Percentiles rank a stretch among this genome's conserved stretches.
These are phyloP conservation scores for Penstemon davidsonii DNA, from an alignment of 257 asterid genomes.

Conservation along the genomic window DNA sequence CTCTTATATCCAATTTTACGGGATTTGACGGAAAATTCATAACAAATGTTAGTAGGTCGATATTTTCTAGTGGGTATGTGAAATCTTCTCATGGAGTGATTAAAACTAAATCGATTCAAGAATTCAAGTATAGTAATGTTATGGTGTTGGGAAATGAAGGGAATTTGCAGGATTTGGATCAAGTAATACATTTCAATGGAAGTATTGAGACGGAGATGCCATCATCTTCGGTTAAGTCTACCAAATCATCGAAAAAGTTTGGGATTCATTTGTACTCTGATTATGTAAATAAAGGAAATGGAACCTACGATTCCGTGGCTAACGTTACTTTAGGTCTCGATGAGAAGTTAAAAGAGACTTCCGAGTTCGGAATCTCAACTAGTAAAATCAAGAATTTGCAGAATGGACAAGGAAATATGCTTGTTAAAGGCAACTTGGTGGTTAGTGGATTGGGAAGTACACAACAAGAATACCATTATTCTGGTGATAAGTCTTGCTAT, in stretches of 20 bases:
- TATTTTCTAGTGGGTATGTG: conserved; percentile 53
- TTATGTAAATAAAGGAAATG: conserved; percentile 42
- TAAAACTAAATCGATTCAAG: conserved; percentile 44
- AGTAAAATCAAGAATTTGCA: conserved; percentile 55
- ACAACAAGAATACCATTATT: conserved; percentile 48
- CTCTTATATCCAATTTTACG: conserved; percentile 41
- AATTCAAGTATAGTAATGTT: conserved; percentile 38
- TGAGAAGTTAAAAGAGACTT: conserved; percentile 40
- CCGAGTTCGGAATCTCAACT: conserved; percentile 28
- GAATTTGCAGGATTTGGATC: conserved; percentile 58
- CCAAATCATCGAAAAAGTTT: conserved; percentile 40
- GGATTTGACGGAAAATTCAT: conserved; percentile 60
- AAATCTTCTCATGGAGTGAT: conserved; percentile 59
- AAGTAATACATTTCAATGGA: conserved; percentile 47
- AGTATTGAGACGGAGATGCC: conserved; percentile 32
- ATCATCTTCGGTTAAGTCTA: conserved; percentile 25
- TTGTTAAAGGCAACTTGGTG: conserved; percentile 57
- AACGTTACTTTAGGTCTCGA: conserved; percentile 55
- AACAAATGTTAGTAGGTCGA: conserved; percentile 49
- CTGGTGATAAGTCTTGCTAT: conserved; percentile 46
- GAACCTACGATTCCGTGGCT: conserved; percentile 45
- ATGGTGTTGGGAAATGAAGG: conserved; percentile 63
- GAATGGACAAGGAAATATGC: conserved; percentile 48
- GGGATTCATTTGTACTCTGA: conserved; percentile 40
- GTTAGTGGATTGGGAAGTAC: conserved; percentile 63